Percentiles rank a stretch among this genome's conserved stretches.
These are phyloP conservation scores for Coleophoma eucalyptorum DNA, from an alignment of 2,329 filamentous ascomycete genomes.

Conservation along the genomic window DNA sequence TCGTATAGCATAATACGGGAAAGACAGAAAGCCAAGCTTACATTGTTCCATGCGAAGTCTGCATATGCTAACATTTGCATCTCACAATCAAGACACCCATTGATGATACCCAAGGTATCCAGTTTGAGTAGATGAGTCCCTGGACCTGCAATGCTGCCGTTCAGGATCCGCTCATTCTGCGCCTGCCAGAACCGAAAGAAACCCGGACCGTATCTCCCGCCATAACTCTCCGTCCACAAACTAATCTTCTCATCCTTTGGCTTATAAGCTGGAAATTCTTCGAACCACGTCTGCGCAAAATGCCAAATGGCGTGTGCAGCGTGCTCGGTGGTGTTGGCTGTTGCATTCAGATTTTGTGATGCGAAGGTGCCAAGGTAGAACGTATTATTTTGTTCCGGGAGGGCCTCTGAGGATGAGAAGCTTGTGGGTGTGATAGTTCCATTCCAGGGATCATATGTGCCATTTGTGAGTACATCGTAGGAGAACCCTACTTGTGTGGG, in stretches of 20 bases:
- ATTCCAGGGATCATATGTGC: constrained; percentile 37
- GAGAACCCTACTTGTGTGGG: constrained; percentile 64
- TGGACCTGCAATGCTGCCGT: constrained; percentile 40
- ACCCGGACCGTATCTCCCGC: constrained; percentile 62
- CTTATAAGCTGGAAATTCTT: constrained; percentile 50
- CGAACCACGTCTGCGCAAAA: constrained; percentile 51
- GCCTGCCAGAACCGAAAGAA: constrained; percentile 51
- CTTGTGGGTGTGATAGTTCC: background rate
- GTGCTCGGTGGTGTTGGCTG: constrained; percentile 33
- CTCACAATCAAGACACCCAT: constrained; percentile 61
- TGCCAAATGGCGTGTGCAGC: constrained; percentile 35
- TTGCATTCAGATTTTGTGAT: background rate
- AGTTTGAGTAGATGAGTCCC: constrained; percentile 53
- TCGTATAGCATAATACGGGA: no score
- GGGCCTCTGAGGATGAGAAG: background rate
- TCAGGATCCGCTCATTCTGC: constrained; percentile 53
- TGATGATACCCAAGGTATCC: constrained; percentile 61
- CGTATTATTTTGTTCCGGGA: background rate
- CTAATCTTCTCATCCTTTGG: constrained; percentile 50
- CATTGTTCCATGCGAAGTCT: constrained; percentile 19
- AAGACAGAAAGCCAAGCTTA: background rate
- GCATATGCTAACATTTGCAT: constrained; percentile 38
- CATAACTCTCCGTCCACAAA: constrained; percentile 64
- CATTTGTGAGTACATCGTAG: constrained; percentile 56
- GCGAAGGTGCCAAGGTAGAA: background rate